Percentiles rank a stretch among this genome's conserved stretches.
phyloP scores from a whole-genome alignment of 306 rosid genomes.

The Rosa multiflora region DNA sequence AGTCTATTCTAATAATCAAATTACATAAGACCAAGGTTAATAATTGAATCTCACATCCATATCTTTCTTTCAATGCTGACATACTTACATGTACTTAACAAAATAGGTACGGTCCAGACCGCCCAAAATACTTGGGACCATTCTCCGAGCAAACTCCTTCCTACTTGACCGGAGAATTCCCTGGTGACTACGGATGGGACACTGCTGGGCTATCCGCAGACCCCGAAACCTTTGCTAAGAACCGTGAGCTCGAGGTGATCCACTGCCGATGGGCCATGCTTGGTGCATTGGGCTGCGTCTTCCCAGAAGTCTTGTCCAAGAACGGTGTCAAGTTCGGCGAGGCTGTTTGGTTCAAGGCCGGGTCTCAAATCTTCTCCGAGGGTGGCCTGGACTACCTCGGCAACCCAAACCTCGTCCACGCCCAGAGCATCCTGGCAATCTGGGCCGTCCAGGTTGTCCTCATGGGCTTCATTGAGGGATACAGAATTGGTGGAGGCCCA shows the following conservation, averaged over 20 bases:
- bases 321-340: constrained; percentile 93
- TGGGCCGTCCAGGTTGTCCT: constrained; percentile 94
- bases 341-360: constrained; percentile 98
- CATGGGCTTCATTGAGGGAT: constrained; percentile 94
- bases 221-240: constrained; percentile 91
- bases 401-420: constrained; percentile 90
- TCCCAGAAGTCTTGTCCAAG: constrained; percentile 83
- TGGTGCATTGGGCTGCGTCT: constrained; percentile 80
- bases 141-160: constrained; percentile 97
- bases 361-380: constrained; percentile 90
- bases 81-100: neutral
- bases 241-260: constrained; percentile 95
- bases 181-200: constrained; percentile 99
- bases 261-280: constrained; percentile 97
- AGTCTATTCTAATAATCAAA: neutral
- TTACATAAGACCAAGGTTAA: neutral
- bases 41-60: neutral
- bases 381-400: constrained; percentile 96
- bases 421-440: constrained; percentile 96
- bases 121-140: constrained; percentile 97
- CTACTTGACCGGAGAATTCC: constrained; percentile 90
- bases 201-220: constrained; percentile 97
- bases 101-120: constrained; percentile 97
- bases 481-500: constrained; percentile 96
- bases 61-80: neutral